These are phyloP conservation scores for Entomortierella beljakovae DNA, from an alignment of 192 early-diverging fungal genomes.

Conservation along the genomic window DNA sequence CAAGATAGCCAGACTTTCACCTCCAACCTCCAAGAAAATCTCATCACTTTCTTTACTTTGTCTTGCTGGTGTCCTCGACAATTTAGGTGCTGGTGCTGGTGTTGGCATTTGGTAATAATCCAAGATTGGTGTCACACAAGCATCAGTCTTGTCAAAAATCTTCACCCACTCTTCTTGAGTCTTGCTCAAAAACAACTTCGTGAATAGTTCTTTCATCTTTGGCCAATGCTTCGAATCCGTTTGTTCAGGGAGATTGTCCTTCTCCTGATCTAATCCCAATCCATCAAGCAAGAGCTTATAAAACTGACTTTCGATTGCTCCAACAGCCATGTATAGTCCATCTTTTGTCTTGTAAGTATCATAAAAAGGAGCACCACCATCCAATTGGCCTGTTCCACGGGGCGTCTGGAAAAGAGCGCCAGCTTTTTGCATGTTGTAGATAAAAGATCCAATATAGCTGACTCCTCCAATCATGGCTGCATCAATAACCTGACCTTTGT, in stretches of 20 bases:
- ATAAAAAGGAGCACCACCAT: slow-evolving; percentile 77
- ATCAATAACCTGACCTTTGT: slow-evolving; percentile 75
- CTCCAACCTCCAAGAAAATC: slow-evolving; percentile 55
- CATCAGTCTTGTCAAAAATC: slow-evolving; percentile 71
- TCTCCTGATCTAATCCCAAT: slow-evolving; percentile 47
- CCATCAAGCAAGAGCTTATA: slow-evolving; percentile 63
- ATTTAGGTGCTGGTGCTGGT: slow-evolving; percentile 64
- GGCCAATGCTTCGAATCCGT: slow-evolving; percentile 66
- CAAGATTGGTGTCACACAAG: slow-evolving; percentile 75
- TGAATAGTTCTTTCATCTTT: slow-evolving; percentile 61
- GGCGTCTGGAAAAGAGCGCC: slow-evolving; percentile 61
- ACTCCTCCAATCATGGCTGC: slow-evolving; percentile 67
- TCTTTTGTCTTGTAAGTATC: slow-evolving; percentile 77
- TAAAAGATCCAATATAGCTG: slow-evolving; percentile 69
- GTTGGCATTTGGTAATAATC: slow-evolving; percentile 54
- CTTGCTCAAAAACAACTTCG: slow-evolving; percentile 61
- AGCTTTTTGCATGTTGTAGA: slow-evolving; percentile 68
- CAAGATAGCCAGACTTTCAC: slow-evolving; percentile 58
- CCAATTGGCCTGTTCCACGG: slow-evolving; percentile 70
- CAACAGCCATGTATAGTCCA: slow-evolving; percentile 72
- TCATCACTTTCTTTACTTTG: slow-evolving; percentile 18
- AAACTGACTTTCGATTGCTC: slow-evolving; percentile 75
- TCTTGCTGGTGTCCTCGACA: slow-evolving; percentile 61
- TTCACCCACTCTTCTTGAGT: slow-evolving; percentile 72
- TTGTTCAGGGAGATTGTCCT: slow-evolving; percentile 57